Evolutionary conservation across 345 rosid genomes (phyloP).

Genomic region (Gossypium australe): DNA sequence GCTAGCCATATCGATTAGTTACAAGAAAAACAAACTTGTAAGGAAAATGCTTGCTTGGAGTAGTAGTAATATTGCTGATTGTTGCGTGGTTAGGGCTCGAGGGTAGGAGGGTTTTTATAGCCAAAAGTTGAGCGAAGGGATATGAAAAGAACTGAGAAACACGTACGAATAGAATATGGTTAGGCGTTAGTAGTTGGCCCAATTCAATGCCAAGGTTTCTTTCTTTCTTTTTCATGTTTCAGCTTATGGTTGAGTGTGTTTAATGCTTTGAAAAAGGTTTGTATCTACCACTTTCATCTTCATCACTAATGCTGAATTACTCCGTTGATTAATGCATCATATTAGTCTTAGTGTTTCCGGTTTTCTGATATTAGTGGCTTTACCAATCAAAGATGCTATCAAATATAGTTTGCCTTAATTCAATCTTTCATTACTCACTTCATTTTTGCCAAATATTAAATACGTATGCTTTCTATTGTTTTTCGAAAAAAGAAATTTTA

Average conservation of each 20-base stretch:
- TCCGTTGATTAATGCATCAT: neutral
- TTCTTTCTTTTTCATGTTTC: neutral
- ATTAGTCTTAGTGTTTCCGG: neutral
- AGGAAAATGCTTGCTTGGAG: neutral
- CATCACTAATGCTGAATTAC: neutral
- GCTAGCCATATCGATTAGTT: conserved; percentile 3
- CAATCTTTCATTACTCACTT: no score
- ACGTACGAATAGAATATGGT: neutral
- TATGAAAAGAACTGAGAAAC: neutral
- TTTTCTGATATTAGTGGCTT: no score
- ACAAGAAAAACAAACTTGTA: neutral
- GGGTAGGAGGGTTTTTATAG: neutral
- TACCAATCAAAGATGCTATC: no score
- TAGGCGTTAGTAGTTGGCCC: neutral
- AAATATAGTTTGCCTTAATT: no score
- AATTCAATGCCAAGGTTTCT: neutral
- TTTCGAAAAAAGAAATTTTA: no score
- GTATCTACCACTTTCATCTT: neutral
- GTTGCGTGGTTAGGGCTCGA: neutral
- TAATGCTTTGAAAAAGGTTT: neutral
- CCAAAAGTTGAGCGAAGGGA: neutral
- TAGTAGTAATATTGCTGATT: neutral
- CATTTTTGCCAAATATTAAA: no score
- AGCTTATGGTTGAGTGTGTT: neutral
- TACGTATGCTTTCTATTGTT: no score